Percentiles rank a stretch among this genome's conserved stretches.
Conservation (phyloP, 495 filamentous ascomycete genomes). For the Parathielavia hyrcaniae region DNA sequence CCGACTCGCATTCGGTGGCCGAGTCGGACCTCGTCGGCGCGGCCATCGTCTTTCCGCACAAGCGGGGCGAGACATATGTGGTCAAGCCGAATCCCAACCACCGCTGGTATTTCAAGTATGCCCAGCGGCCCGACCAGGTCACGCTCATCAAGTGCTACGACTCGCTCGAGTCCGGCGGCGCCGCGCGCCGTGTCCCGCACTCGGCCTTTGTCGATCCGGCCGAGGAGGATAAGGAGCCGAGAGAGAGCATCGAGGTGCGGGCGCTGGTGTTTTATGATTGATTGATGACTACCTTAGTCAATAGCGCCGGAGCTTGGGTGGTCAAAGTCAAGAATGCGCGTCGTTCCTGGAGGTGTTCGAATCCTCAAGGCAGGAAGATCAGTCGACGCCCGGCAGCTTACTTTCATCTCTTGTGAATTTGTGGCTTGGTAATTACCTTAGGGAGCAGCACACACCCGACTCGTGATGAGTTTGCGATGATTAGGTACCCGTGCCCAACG, state of each 20-base stretch:
- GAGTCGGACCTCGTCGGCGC: conserved; percentile 63
- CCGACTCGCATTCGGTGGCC: conserved; percentile 53
- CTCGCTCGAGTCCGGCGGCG: conserved; percentile 51
- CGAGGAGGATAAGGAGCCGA: conserved; percentile 38
- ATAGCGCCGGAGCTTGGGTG: neutral
- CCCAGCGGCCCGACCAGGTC: conserved; percentile 55
- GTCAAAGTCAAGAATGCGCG: no score
- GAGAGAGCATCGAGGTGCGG: conserved; percentile 61
- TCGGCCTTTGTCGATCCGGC: conserved; percentile 54
- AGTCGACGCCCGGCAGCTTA: no score
- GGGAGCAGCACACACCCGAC: no score
- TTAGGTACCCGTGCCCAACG: no score
- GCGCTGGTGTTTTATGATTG: conserved; percentile 30
- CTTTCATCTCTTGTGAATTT: no score
- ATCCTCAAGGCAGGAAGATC: no score
- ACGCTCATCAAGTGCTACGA: conserved; percentile 69
- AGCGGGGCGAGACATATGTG: conserved; percentile 64
- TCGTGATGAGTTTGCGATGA: no score
- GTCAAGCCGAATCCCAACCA: conserved; percentile 54
- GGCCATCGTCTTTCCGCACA: conserved; percentile 66
- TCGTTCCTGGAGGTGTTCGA: no score
- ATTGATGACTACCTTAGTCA: neutral
- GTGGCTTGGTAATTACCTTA: no score
- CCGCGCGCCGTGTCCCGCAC: conserved; percentile 59
- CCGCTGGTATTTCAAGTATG: conserved; percentile 75